phyloP scores from a whole-genome alignment of 1,139 yeast genomes.

The Pneumocystis carinii region DNA sequence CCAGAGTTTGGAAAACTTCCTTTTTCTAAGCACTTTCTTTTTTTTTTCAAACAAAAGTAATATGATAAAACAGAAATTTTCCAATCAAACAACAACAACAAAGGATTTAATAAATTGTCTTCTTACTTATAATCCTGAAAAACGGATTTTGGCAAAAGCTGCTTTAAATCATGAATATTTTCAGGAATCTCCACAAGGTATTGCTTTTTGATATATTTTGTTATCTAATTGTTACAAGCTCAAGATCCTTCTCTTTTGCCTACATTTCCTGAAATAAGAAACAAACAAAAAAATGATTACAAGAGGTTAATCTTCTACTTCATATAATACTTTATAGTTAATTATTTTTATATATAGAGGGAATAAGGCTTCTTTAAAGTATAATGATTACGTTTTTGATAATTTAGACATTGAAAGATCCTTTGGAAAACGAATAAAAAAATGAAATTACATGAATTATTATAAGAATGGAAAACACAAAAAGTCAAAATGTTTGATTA shows the following conservation, averaged over 20 bases:
- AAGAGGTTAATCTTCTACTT: neutral
- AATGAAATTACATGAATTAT: neutral
- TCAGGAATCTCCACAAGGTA: conserved; percentile 56
- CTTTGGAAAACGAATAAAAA: neutral
- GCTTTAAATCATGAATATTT: conserved; percentile 73
- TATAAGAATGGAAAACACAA: no score
- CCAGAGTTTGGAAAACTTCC: conserved; percentile 17
- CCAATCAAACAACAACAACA: neutral
- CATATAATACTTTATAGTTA: neutral
- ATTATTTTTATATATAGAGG: neutral
- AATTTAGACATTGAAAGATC: neutral
- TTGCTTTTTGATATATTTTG: neutral
- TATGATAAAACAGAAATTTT: neutral
- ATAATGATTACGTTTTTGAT: neutral
- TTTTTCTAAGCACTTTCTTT: conserved; percentile 9
- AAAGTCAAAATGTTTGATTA: no score
- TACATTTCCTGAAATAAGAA: neutral
- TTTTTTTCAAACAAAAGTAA: neutral
- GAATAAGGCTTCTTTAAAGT: neutral
- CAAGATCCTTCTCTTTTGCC: conserved; percentile 5
- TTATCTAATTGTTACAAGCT: neutral
- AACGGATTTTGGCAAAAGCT: conserved; percentile 64
- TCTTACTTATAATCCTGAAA: conserved; percentile 64
- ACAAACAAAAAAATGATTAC: neutral
- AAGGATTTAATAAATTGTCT: conserved; percentile 51